Conservation (phyloP, 768 basidiomycete genomes). For the Mycena albidolilacea region DNA sequence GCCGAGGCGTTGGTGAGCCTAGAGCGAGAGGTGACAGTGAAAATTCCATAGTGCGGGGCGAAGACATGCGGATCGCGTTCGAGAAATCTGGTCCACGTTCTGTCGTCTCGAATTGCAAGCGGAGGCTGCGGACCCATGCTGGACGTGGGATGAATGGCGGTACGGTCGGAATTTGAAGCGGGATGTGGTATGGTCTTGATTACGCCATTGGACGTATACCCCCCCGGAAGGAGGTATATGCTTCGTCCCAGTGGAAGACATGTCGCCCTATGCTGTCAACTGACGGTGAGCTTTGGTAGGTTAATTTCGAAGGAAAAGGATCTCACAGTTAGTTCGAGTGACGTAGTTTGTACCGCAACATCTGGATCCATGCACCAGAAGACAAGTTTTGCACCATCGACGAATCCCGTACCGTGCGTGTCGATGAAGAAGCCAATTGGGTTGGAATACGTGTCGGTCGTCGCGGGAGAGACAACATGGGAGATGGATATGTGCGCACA, state of each 20-base stretch:
- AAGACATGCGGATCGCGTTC: neutral
- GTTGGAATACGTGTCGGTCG: no score
- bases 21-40: neutral
- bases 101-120: neutral
- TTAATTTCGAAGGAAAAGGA: neutral
- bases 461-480: neutral
- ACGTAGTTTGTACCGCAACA: neutral
- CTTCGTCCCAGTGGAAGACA: neutral
- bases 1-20: no score
- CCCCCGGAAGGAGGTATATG: neutral
- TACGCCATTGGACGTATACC: neutral
- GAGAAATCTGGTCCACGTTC: neutral
- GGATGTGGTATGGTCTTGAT: neutral
- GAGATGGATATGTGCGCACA: neutral
- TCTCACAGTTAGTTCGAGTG: neutral
- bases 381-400: rapidly evolving
- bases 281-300: neutral
- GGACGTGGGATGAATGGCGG: neutral
- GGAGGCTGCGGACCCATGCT: no score
- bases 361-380: neutral
- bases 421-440: neutral
- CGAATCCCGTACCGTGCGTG: neutral
- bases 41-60: constrained; percentile 1
- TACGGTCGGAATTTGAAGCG: neutral
- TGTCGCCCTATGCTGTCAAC: no score